Conservation (phyloP, 176 grass and related monocot genomes). For the Ampelocalamus luodianensis region DNA sequence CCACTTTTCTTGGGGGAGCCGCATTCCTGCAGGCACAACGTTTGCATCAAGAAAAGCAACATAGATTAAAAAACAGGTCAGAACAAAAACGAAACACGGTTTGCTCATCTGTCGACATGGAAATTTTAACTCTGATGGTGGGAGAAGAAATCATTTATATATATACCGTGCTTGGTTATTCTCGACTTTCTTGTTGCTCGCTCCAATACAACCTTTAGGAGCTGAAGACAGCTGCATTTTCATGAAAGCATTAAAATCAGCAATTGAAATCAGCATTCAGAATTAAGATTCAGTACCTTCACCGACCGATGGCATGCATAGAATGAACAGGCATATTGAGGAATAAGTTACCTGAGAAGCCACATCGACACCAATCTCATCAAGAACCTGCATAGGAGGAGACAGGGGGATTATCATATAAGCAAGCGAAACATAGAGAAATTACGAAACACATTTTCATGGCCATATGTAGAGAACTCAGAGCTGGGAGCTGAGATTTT, state of each 20-base stretch:
- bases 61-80: not conserved
- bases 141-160: slow-evolving; percentile 37
- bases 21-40: slow-evolving; percentile 48
- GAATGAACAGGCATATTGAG: slow-evolving; percentile 23
- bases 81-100: not conserved
- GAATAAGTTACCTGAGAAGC: slow-evolving; percentile 80
- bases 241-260: slow-evolving; percentile 7
- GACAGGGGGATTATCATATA: slow-evolving; percentile 8
- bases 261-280: slow-evolving; percentile 22
- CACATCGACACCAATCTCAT: slow-evolving; percentile 95
- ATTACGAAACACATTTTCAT: not conserved
- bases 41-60: slow-evolving; percentile 8
- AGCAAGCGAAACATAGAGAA: not conserved
- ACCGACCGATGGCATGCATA: not conserved
- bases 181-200: slow-evolving; percentile 65
- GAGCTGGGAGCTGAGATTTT: not conserved
- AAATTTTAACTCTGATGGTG: not conserved
- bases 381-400: slow-evolving; percentile 64
- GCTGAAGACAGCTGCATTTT: slow-evolving; percentile 86
- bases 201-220: slow-evolving; percentile 81
- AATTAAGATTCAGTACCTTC: slow-evolving; percentile 17
- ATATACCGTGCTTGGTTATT: slow-evolving; percentile 75
- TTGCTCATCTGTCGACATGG: not conserved
- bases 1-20: slow-evolving; percentile 45
- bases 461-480: not conserved